Evolutionary conservation across 371 early-diverging fungal species (phyloP).

Genomic region (Mucor plumbeus): DNA sequence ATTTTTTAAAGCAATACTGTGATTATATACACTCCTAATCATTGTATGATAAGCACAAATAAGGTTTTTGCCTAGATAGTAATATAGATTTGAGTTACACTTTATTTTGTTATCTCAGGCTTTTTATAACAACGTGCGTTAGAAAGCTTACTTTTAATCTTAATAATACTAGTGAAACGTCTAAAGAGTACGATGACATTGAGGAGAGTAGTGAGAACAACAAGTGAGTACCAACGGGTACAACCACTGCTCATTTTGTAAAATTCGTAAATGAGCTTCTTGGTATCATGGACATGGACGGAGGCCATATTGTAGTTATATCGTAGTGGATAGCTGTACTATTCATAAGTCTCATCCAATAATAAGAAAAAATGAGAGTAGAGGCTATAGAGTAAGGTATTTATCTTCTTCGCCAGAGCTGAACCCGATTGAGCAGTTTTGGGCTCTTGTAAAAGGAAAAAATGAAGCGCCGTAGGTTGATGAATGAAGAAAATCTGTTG

Average conservation of each 20-base stretch:
- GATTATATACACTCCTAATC: constrained; percentile 6
- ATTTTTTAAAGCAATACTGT: constrained; percentile 15
- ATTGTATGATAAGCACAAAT: background rate
- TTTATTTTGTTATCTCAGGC: constrained; percentile 7
- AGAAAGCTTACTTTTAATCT: constrained; percentile 4
- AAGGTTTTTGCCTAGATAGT: constrained; percentile 13
- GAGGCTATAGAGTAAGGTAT: constrained; percentile 15
- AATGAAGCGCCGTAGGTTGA: constrained; percentile 15
- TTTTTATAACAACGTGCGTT: constrained; percentile 10
- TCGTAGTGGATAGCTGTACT: constrained; percentile 10
- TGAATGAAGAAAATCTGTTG: too few relatives aligned
- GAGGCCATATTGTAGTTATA: constrained; percentile 1
- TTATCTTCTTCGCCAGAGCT: constrained; percentile 15
- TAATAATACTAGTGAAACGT: constrained; percentile 12
- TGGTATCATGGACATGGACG: constrained; percentile 17
- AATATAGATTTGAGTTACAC: constrained; percentile 3
- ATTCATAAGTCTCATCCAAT: constrained; percentile 12
- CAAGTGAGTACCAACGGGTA: constrained; percentile 12
- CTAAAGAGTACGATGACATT: constrained; percentile 11
- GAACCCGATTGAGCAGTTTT: constrained; percentile 12
- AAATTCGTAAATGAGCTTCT: constrained; percentile 17
- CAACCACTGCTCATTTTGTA: constrained; percentile 19
- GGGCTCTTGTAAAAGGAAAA: too few relatives aligned
- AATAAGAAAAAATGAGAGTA: constrained; percentile 13
- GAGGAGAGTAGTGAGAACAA: constrained; percentile 7